phyloP scores from a whole-genome alignment of 768 basidiomycete genomes.

The Naematelia aurantialba region DNA sequence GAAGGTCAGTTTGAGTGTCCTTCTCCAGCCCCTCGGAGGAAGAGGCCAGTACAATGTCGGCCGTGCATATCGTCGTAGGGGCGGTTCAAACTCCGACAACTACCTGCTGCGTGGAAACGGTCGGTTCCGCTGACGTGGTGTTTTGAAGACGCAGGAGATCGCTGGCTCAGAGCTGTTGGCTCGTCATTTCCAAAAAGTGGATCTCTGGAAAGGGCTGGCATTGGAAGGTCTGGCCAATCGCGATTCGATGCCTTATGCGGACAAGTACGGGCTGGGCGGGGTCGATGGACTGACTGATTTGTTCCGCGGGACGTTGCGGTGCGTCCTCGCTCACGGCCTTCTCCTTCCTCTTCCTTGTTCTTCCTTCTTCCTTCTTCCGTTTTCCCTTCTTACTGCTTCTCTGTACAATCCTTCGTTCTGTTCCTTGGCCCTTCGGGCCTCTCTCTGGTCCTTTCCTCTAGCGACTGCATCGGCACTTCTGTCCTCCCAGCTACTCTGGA shows the following conservation, averaged over 20 bases:
- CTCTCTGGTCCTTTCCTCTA: no score
- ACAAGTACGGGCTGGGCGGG: constrained; percentile 60
- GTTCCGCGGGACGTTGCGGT: constrained; percentile 81
- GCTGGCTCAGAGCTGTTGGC: constrained; percentile 59
- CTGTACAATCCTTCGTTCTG: no score
- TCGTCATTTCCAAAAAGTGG: constrained; percentile 63
- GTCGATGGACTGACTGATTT: constrained; percentile 59
- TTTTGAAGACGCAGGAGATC: constrained; percentile 51
- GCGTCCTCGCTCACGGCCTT: no score
- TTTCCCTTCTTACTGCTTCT: no score
- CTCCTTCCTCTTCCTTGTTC: no score
- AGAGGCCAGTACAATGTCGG: no score
- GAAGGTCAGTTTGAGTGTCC: constrained; percentile 56
- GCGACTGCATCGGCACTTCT: no score
- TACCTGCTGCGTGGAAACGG: not conserved
- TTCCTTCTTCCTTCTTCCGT: no score
- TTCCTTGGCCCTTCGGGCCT: no score
- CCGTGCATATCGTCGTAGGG: no score
- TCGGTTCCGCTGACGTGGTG: not conserved
- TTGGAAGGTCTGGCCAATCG: constrained; percentile 85
- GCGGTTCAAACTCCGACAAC: no score
- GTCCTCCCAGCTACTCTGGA: no score
- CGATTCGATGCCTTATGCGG: constrained; percentile 68
- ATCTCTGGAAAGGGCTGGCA: constrained; percentile 60
- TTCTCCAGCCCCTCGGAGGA: not conserved